These are phyloP conservation scores for Schoenoplectus tabernaemontani DNA, from an alignment of 202 grass and related monocot genomes.

Conservation along the genomic window DNA sequence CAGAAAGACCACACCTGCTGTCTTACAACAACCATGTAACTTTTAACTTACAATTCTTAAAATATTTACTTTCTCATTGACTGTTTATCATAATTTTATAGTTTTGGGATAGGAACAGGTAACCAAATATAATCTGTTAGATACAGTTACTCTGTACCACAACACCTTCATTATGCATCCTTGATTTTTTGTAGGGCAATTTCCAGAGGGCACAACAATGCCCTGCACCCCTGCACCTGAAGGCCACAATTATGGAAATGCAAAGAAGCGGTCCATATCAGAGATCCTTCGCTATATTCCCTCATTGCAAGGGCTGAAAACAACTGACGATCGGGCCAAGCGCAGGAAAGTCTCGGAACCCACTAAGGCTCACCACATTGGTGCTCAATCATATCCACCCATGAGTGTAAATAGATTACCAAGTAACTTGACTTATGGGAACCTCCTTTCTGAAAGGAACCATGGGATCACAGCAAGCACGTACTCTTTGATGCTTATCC, in stretches of 20 bases:
- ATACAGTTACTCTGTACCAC: not conserved
- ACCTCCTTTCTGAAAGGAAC: slow-evolving; percentile 57
- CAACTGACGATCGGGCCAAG: slow-evolving; percentile 32
- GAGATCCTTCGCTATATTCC: slow-evolving; percentile 52
- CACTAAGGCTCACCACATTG: slow-evolving; percentile 17
- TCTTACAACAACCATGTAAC: slow-evolving; percentile 24
- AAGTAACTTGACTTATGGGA: slow-evolving; percentile 39
- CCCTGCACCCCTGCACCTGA: slow-evolving; percentile 27
- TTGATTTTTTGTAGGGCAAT: slow-evolving; percentile 31
- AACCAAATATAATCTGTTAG: not conserved
- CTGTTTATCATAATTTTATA: not conserved
- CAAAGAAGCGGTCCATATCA: slow-evolving; percentile 54
- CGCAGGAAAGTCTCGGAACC: slow-evolving; percentile 52
- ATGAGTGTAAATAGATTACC: slow-evolving; percentile 32
- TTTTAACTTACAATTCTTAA: not conserved
- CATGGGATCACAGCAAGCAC: slow-evolving; percentile 51
- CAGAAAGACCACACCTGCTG: slow-evolving; percentile 17
- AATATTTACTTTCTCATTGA: slow-evolving; percentile 9
- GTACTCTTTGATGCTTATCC: slow-evolving; percentile 73
- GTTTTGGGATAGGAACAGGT: not conserved
- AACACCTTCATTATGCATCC: not conserved
- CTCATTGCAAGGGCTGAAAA: slow-evolving; percentile 48
- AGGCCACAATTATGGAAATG: slow-evolving; percentile 22
- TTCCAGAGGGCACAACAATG: slow-evolving; percentile 24
- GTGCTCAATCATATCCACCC: slow-evolving; percentile 35